These are phyloP conservation scores for Dactylellina leptospora DNA, from an alignment of 2,329 filamentous ascomycete genomes.

Conservation along the genomic window DNA sequence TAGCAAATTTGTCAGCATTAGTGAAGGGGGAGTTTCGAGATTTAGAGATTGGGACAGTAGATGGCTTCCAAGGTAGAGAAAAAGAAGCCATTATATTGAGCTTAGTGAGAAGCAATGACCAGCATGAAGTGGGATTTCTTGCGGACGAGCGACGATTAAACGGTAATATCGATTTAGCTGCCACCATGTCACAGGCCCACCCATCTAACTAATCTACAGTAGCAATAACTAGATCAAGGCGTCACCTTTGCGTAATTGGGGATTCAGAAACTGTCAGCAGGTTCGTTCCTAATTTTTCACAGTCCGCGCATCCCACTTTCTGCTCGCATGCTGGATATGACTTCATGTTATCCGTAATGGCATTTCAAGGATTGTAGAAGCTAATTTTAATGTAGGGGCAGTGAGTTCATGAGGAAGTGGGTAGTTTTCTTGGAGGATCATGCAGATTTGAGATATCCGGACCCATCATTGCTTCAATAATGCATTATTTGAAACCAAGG, in stretches of 20 bases:
- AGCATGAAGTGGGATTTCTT: constrained; percentile 90
- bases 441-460: constrained; percentile 88
- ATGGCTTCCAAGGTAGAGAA: constrained; percentile 95
- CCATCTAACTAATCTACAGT: constrained; percentile 67
- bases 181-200: background rate
- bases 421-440: constrained; percentile 90
- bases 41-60: constrained; percentile 93
- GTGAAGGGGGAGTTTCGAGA: constrained; percentile 83
- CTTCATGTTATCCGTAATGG: background rate
- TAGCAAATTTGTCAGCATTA: constrained; percentile 76
- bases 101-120: constrained; percentile 88
- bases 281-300: constrained; percentile 68
- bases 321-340: background rate
- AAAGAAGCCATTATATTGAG: constrained; percentile 95
- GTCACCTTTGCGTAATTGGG: constrained; percentile 88
- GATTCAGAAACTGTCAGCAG: constrained; percentile 91
- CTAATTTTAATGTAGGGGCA: constrained; percentile 71
- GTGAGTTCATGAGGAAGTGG: constrained; percentile 85
- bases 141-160: constrained; percentile 91
- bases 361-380: background rate
- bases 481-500: too few species aligned
- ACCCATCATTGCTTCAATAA: constrained; percentile 62
- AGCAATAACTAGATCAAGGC: constrained; percentile 93
- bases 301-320: background rate
- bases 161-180: constrained; percentile 65